These are phyloP conservation scores for Pseudogymnoascus sp. DNA, from an alignment of 2,329 filamentous ascomycete genomes.

Conservation along the genomic window DNA sequence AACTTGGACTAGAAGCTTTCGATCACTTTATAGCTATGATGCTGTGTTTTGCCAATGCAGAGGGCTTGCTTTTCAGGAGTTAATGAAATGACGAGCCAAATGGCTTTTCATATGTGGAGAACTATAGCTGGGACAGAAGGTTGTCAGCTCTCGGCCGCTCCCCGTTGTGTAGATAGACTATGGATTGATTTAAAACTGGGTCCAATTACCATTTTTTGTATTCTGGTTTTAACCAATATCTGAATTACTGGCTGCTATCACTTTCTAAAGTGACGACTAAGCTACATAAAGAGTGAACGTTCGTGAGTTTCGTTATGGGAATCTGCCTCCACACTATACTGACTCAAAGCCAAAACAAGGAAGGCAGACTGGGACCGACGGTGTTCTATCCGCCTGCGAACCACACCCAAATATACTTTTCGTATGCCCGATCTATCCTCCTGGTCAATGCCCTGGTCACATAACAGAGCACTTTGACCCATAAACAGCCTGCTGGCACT, in stretches of 20 bases:
- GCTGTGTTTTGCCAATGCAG: no score
- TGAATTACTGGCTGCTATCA: not conserved
- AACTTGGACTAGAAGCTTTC: no score
- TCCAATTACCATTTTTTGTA: not conserved
- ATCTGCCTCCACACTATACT: not conserved
- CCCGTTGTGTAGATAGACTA: not conserved
- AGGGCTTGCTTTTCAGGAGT: no score
- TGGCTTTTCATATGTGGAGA: no score
- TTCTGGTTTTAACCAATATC: not conserved
- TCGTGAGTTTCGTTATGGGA: not conserved
- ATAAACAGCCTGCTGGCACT: conserved; percentile 37
- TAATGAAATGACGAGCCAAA: no score
- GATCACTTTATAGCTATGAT: no score
- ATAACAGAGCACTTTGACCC: conserved; percentile 40
- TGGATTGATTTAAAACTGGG: not conserved
- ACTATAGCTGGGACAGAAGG: no score
- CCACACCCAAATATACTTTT: not conserved
- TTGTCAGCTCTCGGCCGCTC: no score
- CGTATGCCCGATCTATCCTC: not conserved
- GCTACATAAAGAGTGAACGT: not conserved
- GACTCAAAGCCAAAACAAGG: not conserved
- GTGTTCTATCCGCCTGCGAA: not conserved
- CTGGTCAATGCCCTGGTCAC: conserved; percentile 27
- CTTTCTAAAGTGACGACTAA: not conserved
- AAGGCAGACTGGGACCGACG: not conserved